Conservation (phyloP, 2,329 filamentous ascomycete genomes). For the Akanthomyces dipterigenus region DNA sequence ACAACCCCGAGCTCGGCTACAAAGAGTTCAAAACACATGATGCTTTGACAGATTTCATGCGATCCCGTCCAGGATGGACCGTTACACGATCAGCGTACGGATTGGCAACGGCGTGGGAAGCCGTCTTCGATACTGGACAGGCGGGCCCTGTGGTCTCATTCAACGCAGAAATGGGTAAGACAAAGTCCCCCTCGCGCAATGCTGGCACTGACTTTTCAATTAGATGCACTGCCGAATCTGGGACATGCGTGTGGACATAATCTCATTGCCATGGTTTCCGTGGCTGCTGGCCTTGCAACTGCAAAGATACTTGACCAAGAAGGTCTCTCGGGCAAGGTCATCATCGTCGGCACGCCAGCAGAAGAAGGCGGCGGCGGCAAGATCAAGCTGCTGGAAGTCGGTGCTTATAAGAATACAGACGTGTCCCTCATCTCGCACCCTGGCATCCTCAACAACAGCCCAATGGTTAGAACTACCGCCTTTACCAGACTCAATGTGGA, state of each 20-base stretch:
- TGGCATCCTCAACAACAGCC: conserved; percentile 33
- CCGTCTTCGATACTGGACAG: conserved; percentile 30
- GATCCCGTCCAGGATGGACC: conserved; percentile 27
- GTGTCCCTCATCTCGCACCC: conserved; percentile 24
- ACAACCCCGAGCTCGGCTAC: conserved; percentile 36
- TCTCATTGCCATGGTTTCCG: conserved; percentile 42
- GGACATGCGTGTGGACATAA: conserved; percentile 52
- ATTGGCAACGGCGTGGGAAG: conserved; percentile 38
- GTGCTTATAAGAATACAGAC: conserved; percentile 34
- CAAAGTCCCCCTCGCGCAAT: background rate
- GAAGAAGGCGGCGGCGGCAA: conserved; percentile 49
- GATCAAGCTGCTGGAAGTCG: conserved; percentile 37
- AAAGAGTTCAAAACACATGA: conserved; percentile 36
- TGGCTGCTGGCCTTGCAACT: conserved; percentile 30
- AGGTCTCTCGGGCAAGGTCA: conserved; percentile 7
- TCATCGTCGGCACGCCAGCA: conserved; percentile 46
- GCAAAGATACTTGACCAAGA: conserved; percentile 1
- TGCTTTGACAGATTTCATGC: conserved; percentile 31
- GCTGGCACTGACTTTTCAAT: background rate
- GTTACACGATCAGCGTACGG: conserved; percentile 35
- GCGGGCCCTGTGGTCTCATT: conserved; percentile 34
- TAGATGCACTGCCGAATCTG: conserved; percentile 42
- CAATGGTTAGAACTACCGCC: conserved; percentile 45
- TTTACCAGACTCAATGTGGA: conserved; percentile 42
- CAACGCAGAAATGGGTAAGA: conserved; percentile 30